phyloP scores from a whole-genome alignment of 2,329 filamentous ascomycete genomes.

The Colletotrichum camelliae region DNA sequence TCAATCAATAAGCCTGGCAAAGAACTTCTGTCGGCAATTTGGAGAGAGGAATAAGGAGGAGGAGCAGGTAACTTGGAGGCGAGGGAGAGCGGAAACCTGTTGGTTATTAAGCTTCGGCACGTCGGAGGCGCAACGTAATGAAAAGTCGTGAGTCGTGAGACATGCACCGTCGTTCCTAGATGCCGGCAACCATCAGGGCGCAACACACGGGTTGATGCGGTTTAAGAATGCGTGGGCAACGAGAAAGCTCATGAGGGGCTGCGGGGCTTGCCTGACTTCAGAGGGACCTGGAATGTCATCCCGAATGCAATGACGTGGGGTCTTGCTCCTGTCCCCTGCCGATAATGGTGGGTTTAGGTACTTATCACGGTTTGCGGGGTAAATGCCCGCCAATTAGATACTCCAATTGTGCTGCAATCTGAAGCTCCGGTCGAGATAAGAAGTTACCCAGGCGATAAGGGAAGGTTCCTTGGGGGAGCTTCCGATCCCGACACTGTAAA shows the following conservation, averaged over 20 bases:
- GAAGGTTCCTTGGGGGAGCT: background rate
- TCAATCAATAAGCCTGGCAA: background rate
- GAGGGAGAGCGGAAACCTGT: background rate
- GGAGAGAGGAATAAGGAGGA: background rate
- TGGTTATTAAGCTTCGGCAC: slow-evolving; percentile 8
- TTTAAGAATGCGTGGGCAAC: slow-evolving; percentile 10
- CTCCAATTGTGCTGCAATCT: background rate
- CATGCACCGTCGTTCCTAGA: background rate
- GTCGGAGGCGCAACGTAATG: background rate
- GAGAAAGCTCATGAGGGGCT: slow-evolving; percentile 16
- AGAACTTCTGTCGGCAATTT: background rate
- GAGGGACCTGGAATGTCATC: background rate
- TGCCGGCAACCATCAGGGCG: background rate
- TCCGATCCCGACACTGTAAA: slow-evolving; percentile 8
- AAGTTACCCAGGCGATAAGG: background rate
- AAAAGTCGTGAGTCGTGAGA: slow-evolving; percentile 8
- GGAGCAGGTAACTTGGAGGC: background rate
- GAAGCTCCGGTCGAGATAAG: background rate
- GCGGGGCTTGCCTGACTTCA: background rate
- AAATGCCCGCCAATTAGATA: background rate
- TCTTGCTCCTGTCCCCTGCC: background rate
- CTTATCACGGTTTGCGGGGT: slow-evolving; percentile 16
- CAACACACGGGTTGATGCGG: slow-evolving; percentile 11
- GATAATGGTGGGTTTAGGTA: background rate
- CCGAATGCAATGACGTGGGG: slow-evolving; percentile 11